A percentile compares a stretch with the other conserved stretches of the same genome.
Evolutionary conservation across 495 filamentous ascomycete genomes (phyloP).

Genomic region (Hapsidospora chrysogenum): DNA sequence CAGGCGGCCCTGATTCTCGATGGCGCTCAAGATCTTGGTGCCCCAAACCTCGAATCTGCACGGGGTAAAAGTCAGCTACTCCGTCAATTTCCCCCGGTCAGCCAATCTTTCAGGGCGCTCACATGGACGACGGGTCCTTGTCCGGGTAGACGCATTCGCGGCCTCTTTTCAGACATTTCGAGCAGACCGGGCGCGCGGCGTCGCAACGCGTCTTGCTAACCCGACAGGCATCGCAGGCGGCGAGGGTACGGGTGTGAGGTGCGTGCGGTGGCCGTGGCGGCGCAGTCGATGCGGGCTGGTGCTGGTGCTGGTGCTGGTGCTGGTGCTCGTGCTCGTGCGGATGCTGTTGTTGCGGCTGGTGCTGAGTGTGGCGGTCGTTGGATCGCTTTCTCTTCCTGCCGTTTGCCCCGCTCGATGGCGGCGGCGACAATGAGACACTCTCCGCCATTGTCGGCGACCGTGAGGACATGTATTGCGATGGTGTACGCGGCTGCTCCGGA

Average conservation of each 20-base stretch:
- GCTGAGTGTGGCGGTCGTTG: too few relatives aligned
- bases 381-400: too few relatives aligned
- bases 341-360: too few relatives aligned
- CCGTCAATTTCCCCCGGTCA: background rate
- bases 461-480: too few relatives aligned
- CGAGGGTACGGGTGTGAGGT: background rate
- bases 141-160: background rate
- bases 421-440: too few relatives aligned
- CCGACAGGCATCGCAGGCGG: slow-evolving; percentile 1
- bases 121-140: slow-evolving; percentile 1
- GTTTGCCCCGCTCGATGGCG: too few relatives aligned
- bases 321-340: too few relatives aligned
- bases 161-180: background rate
- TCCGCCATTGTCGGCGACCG: too few relatives aligned
- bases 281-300: too few relatives aligned
- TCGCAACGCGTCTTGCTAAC: slow-evolving; percentile 3
- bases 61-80: background rate
- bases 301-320: too few relatives aligned
- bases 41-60: slow-evolving; percentile 2
- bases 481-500: too few relatives aligned
- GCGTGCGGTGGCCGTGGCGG: background rate
- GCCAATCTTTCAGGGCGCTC: background rate
- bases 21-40: background rate
- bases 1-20: background rate
- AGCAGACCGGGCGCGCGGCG: background rate